phyloP scores from a whole-genome alignment of 495 filamentous ascomycete genomes.

The Xylaria flabelliformis region DNA sequence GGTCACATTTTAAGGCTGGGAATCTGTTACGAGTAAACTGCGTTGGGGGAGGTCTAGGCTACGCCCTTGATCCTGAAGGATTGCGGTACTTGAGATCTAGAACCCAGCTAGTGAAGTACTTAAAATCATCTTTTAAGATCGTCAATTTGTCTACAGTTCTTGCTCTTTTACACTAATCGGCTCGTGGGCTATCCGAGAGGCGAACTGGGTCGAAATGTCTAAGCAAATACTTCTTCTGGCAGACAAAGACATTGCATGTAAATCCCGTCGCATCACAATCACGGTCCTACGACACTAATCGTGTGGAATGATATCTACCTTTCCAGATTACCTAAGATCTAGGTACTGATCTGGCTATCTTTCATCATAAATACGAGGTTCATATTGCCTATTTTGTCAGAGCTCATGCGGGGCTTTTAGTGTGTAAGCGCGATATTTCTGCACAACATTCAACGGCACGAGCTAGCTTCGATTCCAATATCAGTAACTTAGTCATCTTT shows the following conservation, averaged over 20 bases:
- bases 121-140: neutral
- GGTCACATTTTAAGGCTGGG: neutral
- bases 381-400: conserved; percentile 14
- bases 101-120: neutral
- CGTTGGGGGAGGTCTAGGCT: neutral
- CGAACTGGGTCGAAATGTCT: neutral
- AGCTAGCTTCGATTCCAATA: neutral
- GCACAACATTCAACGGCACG: neutral
- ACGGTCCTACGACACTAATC: neutral
- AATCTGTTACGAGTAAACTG: neutral
- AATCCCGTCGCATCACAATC: neutral
- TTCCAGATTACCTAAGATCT: neutral
- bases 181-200: neutral
- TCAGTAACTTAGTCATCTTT: neutral
- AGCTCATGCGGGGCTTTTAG: conserved; percentile 7
- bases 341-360: neutral
- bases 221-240: neutral
- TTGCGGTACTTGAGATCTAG: neutral
- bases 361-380: neutral
- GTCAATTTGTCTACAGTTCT: neutral
- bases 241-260: too few species aligned
- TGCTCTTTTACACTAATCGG: neutral
- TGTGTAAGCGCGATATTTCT: conserved; percentile 18
- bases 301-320: neutral
- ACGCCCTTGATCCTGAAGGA: neutral